These are phyloP conservation scores for Kwoniella sp. DNA, from an alignment of 768 basidiomycete genomes.

Conservation along the genomic window DNA sequence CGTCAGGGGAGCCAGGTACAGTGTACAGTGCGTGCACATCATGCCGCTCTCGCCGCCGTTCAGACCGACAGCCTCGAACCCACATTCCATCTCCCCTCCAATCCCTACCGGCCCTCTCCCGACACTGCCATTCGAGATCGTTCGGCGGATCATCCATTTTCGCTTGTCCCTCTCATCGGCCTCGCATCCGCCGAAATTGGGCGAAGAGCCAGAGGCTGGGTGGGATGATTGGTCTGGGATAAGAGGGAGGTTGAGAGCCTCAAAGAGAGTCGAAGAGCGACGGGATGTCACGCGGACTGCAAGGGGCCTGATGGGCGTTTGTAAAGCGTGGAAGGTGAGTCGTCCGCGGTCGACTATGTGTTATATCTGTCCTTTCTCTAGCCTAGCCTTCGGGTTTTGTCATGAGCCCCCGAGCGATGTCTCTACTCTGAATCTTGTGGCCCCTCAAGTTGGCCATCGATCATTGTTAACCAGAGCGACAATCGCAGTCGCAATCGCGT, in stretches of 20 bases:
- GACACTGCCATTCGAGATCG: conserved; percentile 41
- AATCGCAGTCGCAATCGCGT: too few species aligned
- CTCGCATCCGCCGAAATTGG: background rate
- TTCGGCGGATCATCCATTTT: conserved; percentile 40
- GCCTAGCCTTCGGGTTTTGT: too few species aligned
- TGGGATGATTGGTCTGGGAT: conserved; percentile 35
- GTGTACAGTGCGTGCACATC: background rate
- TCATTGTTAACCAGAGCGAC: background rate
- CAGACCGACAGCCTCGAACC: background rate
- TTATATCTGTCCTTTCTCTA: too few species aligned
- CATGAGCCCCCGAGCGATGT: too few species aligned
- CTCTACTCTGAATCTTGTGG: too few species aligned
- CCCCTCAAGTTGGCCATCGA: background rate
- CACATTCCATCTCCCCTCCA: conserved; percentile 10
- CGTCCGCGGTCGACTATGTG: conserved; percentile 17
- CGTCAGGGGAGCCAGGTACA: too few species aligned
- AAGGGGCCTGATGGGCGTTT: conserved; percentile 41
- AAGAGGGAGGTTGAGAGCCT: conserved; percentile 12
- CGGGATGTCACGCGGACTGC: conserved; percentile 30
- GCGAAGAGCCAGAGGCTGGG: background rate
- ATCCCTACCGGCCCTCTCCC: conserved; percentile 6
- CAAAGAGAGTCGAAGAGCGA: conserved; percentile 22
- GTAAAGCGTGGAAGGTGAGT: conserved; percentile 50
- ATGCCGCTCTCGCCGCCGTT: conserved; percentile 20
- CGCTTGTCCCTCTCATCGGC: conserved; percentile 27